phyloP scores from a whole-genome alignment of 2,329 filamentous ascomycete genomes.

The Pyrenophora seminiperda region DNA sequence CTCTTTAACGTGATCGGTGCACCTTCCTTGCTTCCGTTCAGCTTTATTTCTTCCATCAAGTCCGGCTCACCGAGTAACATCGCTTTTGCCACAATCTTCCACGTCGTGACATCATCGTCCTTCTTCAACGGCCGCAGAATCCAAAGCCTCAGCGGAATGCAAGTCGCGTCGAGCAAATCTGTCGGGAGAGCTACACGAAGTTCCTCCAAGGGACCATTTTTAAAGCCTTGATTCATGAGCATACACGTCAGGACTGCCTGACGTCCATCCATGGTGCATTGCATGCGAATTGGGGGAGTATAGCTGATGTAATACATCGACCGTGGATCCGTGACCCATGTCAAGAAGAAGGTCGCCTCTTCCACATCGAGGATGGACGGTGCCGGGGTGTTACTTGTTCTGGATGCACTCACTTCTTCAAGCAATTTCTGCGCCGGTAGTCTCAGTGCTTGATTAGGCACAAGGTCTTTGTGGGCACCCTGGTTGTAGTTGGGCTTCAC shows the following conservation, averaged over 20 bases:
- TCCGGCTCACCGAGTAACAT: constrained; percentile 23
- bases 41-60: constrained; percentile 6
- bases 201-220: constrained; percentile 7
- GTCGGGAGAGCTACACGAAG: constrained; percentile 16
- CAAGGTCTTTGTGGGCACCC: constrained; percentile 9
- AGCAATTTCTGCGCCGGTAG: constrained; percentile 10
- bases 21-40: constrained; percentile 1
- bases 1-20: constrained; percentile 4
- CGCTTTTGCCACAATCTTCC: constrained; percentile 21
- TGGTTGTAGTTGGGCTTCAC: constrained; percentile 20
- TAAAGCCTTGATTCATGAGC: constrained; percentile 10
- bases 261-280: constrained; percentile 2
- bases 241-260: constrained; percentile 8
- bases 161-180: constrained; percentile 12
- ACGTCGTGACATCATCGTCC: not conserved
- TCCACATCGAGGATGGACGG: constrained; percentile 4
- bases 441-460: constrained; percentile 5
- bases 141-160: constrained; percentile 19
- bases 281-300: not conserved
- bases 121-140: constrained; percentile 11
- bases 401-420: constrained; percentile 3
- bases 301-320: constrained; percentile 21
- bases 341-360: constrained; percentile 21
- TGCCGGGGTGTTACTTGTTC: not conserved
- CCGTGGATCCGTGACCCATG: constrained; percentile 24